Base-by-base conservation (phyloP, 768 basidiomycete genomes). In the Nidularia sp. region DNA sequence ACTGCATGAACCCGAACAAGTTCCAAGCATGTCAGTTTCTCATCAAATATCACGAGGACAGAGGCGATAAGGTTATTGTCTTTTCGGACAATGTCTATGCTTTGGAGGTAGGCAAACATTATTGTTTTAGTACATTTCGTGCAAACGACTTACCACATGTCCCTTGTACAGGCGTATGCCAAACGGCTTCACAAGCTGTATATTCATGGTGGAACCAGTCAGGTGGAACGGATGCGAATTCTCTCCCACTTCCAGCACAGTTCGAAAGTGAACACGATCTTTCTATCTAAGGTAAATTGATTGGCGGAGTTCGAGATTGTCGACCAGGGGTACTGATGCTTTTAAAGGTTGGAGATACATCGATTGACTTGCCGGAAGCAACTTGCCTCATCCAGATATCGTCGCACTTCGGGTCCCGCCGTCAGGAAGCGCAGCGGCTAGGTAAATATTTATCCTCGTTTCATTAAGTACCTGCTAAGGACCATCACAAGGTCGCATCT, bases 1-100 rank as follows among this genome's bases (percentile, higher is more conserved):
- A 98, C 65, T 98, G 93, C 79, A 99, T 98, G 97, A 99, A 99
- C 64, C 97, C 97, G 10, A 93, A 90, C 65, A 99, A 99, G 75
- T 98, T 99, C 69, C 97, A 99, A 69, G 93, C 96, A 12, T 98
- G 96, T 66, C 97, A 99, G 62, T 99, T 97, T 68, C 76, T 99
- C 56, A 98, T 99, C 74, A 91, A 94, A 63, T 98, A 94, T 60
- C 97, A 99, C 65, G 97, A 99, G 71, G 86, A 88, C 59, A 81
- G 97, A 58, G 97, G 97, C 6, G 97, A 99, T 72, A 99, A 99
- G 72, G 92, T 98, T 59, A 99, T 99, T 56, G 97, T 99, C 1
- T 99, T 99, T 64, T 98, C 95, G 2, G 97, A 99, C 68, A 98
- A 99, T 66, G 96, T 99, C 18, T 99, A 81, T 63, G 95, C 97